Evolutionary conservation across 2,329 filamentous ascomycete genomes (phyloP).

Genomic region (Hypocrella siamensis): DNA sequence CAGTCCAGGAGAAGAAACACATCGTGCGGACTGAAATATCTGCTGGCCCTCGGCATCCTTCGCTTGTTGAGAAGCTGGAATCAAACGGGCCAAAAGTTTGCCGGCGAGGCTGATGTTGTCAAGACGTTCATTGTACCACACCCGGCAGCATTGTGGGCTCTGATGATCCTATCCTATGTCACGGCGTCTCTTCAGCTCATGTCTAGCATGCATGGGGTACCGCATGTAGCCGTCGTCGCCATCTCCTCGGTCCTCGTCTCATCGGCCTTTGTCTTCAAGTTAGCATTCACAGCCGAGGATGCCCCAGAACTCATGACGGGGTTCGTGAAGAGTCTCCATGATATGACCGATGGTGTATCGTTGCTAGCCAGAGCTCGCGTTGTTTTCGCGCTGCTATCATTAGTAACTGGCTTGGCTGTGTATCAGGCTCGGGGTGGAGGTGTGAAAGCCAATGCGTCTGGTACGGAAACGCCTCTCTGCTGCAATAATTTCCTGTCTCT

Average conservation of each 20-base stretch:
- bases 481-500: background rate
- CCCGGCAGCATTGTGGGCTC: conserved; percentile 54
- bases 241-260: conserved; percentile 26
- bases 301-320: conserved; percentile 63
- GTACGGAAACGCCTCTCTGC: conserved; percentile 8
- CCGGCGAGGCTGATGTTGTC: conserved; percentile 78
- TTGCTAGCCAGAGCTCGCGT: conserved; percentile 32
- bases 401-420: conserved; percentile 21
- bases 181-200: conserved; percentile 34
- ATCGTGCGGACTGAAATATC: conserved; percentile 14
- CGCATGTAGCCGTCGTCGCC: conserved; percentile 23
- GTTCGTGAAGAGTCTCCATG: conserved; percentile 22
- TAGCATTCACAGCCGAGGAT: conserved; percentile 76
- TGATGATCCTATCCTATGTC: conserved; percentile 56
- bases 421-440: conserved; percentile 19
- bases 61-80: conserved; percentile 73
- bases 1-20: conserved; percentile 11
- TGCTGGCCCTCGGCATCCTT: conserved; percentile 40
- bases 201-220: conserved; percentile 23
- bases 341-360: conserved; percentile 24
- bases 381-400: conserved; percentile 31
- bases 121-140: conserved; percentile 51
- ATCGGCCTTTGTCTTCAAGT: conserved; percentile 66
- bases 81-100: conserved; percentile 91
- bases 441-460: conserved; percentile 11